Evolutionary conservation across 805 yeast genomes (phyloP).

Genomic region (Tetrapisispora namnaoensis): DNA sequence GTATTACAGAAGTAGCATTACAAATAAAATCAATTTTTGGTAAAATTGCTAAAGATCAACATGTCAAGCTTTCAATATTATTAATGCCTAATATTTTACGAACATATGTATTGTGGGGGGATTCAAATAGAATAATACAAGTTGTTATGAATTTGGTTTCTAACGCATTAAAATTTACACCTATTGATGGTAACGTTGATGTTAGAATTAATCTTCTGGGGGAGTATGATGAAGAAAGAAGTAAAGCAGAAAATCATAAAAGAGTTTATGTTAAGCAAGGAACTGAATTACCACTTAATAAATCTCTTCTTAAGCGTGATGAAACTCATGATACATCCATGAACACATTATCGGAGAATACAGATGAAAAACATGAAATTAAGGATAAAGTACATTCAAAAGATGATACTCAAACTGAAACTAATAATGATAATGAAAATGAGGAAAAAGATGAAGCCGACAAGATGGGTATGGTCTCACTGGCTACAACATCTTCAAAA

Average conservation of each 20-base stretch:
- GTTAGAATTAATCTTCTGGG: constrained; percentile 56
- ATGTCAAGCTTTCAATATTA: constrained; percentile 53
- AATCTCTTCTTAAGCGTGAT: neutral
- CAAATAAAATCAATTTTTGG: constrained; percentile 81
- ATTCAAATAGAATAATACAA: constrained; percentile 82
- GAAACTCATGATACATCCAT: no score
- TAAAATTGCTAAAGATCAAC: constrained; percentile 67
- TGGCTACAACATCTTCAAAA: constrained; percentile 22
- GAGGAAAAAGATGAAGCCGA: neutral
- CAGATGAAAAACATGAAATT: neutral
- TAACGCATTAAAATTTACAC: constrained; percentile 86
- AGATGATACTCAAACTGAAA: no score
- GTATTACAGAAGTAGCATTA: constrained; percentile 67
- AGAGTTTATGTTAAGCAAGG: constrained; percentile 37
- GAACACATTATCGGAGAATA: neutral
- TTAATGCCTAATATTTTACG: constrained; percentile 52
- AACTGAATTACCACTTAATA: constrained; percentile 25
- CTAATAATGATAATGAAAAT: neutral
- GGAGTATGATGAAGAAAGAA: constrained; percentile 51
- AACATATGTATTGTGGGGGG: constrained; percentile 69
- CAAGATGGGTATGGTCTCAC: constrained; percentile 5
- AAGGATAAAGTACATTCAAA: neutral
- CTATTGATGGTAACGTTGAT: constrained; percentile 74
- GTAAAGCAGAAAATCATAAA: constrained; percentile 33
- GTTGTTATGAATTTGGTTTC: constrained; percentile 88